Base-by-base conservation (phyloP, 1,284 basidiomycete species). In the Ceratobasidium sp. region DNA sequence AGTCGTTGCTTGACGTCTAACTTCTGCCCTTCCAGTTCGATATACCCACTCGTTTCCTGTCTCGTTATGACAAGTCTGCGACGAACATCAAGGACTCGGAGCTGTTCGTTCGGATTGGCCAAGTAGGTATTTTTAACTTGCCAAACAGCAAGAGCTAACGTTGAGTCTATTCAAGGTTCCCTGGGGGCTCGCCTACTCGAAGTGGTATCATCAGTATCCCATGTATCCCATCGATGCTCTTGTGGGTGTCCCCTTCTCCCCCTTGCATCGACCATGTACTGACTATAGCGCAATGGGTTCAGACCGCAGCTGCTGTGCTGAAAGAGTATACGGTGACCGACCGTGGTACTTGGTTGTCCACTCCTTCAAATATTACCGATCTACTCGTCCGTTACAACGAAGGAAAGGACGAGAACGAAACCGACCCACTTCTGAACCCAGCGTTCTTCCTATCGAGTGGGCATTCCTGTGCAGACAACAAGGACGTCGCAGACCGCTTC, bases 121-220 rank as follows among this genome's bases (percentile, higher is more conserved):
- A 87, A 79, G 85, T 86, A 75, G 13, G 77, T n/a, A n/a, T n/a
- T n/a, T 47, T 30, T 18, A 21, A 50, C 14, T 62, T 69, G 54
- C 2, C 18, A 49, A n/a, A n/a, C 4, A 8, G n/a, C 52, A 50
- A 21, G 70, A 63, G 28, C 41, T 26, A n/a, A n/a, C n/a, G n/a
- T n/a, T n/a, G n/a, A n/a, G 41, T 18, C 50, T 46, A 11, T 49
- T 73, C 7, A 2, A 86, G 85, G 82, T 87, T 8, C 86, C 86
- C 5, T 87, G 86, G 86, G 85, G 81, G 1, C 79, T 80, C 38
- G 76, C 81, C 9, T 85, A 86, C 75, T 86, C 85, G 6, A 83
- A 81, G 35, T 87, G 85, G 86, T 87, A 87, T 73, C 86, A 87
- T 74, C 84, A 87, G 75, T 87, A 86, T 77, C 81, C 84, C 0